phyloP scores from a whole-genome alignment of 2,329 filamentous ascomycete genomes.

The Aspergillus phoenicis region DNA sequence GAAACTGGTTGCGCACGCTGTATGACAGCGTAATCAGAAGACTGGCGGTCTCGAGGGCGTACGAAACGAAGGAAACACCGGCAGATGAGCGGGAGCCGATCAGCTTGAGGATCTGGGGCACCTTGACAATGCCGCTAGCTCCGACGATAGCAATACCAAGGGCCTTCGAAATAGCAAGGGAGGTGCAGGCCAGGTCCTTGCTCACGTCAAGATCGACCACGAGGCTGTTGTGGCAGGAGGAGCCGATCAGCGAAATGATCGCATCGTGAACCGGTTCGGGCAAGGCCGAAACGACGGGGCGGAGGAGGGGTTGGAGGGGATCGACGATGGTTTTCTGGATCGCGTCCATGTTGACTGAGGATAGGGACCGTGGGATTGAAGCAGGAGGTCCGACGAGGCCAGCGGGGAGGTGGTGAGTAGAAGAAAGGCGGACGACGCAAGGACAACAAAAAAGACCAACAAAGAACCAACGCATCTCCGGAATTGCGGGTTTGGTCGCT shows the following conservation, averaged over 20 bases:
- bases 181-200: conserved; percentile 75
- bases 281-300: conserved; percentile 71
- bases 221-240: conserved; percentile 80
- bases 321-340: conserved; percentile 45
- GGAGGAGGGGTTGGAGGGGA: conserved; percentile 54
- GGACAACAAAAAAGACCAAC: conserved; percentile 2
- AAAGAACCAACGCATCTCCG: neutral
- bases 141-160: conserved; percentile 92
- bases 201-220: conserved; percentile 79
- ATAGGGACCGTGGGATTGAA: neutral
- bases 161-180: conserved; percentile 86
- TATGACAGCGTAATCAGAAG: conserved; percentile 91
- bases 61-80: conserved; percentile 86
- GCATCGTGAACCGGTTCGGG: conserved; percentile 74
- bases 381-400: neutral
- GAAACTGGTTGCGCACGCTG: conserved; percentile 86
- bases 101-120: conserved; percentile 95
- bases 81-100: conserved; percentile 75
- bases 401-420: neutral
- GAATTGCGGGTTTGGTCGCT: conserved; percentile 34
- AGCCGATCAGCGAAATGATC: conserved; percentile 77
- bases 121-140: conserved; percentile 88
- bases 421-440: neutral
- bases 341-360: conserved; percentile 40
- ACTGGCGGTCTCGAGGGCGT: conserved; percentile 84